Conservation (phyloP, 371 early-diverging fungal species). For the Mucor sp. region DNA sequence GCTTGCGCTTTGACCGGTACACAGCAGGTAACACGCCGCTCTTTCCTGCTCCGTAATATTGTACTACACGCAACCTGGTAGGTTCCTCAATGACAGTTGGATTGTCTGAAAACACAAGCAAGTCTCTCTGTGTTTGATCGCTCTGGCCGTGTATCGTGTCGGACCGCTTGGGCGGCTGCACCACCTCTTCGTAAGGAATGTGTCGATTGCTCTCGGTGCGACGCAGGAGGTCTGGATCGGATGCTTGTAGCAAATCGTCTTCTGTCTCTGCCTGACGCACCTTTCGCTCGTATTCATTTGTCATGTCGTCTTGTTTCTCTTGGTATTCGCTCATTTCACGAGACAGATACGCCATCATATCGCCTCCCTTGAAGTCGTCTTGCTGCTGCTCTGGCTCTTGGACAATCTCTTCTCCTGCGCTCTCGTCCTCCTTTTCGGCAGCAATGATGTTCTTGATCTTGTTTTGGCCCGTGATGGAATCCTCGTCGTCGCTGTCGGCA, state of each 20-base stretch:
- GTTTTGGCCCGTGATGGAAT: slow-evolving; percentile 9
- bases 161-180: neutral
- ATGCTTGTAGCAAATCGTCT: slow-evolving; percentile 8
- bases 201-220: slow-evolving; percentile 36
- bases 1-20: slow-evolving; percentile 12
- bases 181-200: slow-evolving; percentile 28
- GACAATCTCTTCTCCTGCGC: neutral
- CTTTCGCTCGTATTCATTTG: slow-evolving; percentile 9
- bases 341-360: slow-evolving; percentile 18
- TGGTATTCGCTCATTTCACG: slow-evolving; percentile 18
- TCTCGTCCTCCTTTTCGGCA: neutral
- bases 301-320: slow-evolving; percentile 2
- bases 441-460: slow-evolving; percentile 13
- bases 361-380: neutral
- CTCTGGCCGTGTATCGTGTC: neutral
- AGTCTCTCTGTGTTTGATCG: neutral
- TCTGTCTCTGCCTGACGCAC: slow-evolving; percentile 8
- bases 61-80: neutral
- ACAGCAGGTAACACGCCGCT: slow-evolving; percentile 15
- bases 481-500: slow-evolving; percentile 5
- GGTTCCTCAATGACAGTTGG: slow-evolving; percentile 10
- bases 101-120: slow-evolving; percentile 21
- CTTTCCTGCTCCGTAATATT: slow-evolving; percentile 35
- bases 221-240: slow-evolving; percentile 24
- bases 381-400: neutral